These are phyloP conservation scores for Collybia mongolica DNA, from an alignment of 768 basidiomycete genomes.

Conservation along the genomic window DNA sequence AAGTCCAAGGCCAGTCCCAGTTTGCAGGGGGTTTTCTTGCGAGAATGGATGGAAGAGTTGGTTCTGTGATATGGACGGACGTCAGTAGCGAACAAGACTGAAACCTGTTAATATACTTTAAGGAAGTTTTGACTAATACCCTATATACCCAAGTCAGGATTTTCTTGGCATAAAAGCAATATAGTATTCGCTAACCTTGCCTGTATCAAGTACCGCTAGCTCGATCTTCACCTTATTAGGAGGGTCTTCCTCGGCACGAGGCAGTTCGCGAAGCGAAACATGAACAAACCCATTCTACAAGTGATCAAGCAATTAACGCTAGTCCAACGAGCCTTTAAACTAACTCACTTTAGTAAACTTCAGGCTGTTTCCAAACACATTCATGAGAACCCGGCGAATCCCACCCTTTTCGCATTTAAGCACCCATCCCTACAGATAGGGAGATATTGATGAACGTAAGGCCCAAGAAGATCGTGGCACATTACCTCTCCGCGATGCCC, in stretches of 20 bases:
- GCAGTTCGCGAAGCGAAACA: constrained; percentile 75
- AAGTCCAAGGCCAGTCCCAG: constrained; percentile 90
- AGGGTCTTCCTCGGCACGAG: constrained; percentile 49
- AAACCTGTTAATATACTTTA: constrained; percentile 48
- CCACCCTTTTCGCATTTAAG: constrained; percentile 91
- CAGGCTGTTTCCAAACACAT: constrained; percentile 89
- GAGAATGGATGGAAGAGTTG: constrained; percentile 97
- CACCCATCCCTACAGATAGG: constrained; percentile 67
- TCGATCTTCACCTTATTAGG: constrained; percentile 73
- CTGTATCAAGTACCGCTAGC: constrained; percentile 83
- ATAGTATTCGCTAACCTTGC: constrained; percentile 55
- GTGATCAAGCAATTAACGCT: constrained; percentile 2
- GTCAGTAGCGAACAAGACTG: constrained; percentile 1
- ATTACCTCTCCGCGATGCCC: constrained; percentile 65
- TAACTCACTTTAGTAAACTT: constrained; percentile 81
- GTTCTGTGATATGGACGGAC: constrained; percentile 46
- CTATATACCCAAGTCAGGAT: constrained; percentile 26
- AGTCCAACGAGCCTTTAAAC: not conserved
- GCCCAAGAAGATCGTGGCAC: not conserved
- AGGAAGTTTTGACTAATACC: constrained; percentile 93
- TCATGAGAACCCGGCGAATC: constrained; percentile 90
- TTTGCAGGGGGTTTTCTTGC: constrained; percentile 92
- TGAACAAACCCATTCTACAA: constrained; percentile 82
- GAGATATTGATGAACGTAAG: not conserved
- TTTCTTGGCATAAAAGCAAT: not conserved